Evolutionary conservation across 2,329 filamentous ascomycete genomes (phyloP), one percentile per base, ranked within the genome.

Genomic region (Coniochaeta pulveracea): DNA sequence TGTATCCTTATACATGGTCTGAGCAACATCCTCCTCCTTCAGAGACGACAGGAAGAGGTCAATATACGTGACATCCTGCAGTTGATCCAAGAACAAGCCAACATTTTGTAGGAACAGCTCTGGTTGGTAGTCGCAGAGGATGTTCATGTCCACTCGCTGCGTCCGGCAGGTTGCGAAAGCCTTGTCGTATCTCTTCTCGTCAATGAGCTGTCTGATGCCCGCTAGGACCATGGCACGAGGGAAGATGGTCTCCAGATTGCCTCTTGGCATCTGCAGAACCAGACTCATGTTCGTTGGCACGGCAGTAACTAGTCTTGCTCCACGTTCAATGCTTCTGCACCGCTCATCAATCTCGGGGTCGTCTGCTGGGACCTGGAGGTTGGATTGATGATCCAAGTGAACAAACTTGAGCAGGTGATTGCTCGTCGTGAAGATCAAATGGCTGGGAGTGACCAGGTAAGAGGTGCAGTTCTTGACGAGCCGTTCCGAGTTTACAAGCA

Each of bases 61-160:
- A 39, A 96, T 80, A 42, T 85, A 81, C 23, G 86, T 73, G 10
- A 82, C 66, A 41, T 84, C 86, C 45, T 80, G 76, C 25, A 98
- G 66, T 52, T 98, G 88, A 12, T 85, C 76, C 19, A 96, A 64
- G 48, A 98, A 93, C 1, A 83, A 56, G 1, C 68, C 65, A 9
- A 94, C 72, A 42, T 78, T 83, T 4, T 69, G 61, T 52, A 95
- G 68, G 51, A 98, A 95, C 44, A 93, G 83, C 23, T 77, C 68
- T 0, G 89, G 85, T n/a, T 77, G 76, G 56, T 96, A 85, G 49
- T 98, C 91, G 49, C 93, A 89, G 3, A 98, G 64, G 40, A 98
- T 89, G 49, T 98, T 98, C 81, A 96, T 88, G 49, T 98, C 91
- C 1, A 98, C 91, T 44, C 93, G 76, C 52, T 98, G 93, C 15